phyloP scores from a whole-genome alignment of 176 grass and related monocot genomes.

The Bromus sterilis region DNA sequence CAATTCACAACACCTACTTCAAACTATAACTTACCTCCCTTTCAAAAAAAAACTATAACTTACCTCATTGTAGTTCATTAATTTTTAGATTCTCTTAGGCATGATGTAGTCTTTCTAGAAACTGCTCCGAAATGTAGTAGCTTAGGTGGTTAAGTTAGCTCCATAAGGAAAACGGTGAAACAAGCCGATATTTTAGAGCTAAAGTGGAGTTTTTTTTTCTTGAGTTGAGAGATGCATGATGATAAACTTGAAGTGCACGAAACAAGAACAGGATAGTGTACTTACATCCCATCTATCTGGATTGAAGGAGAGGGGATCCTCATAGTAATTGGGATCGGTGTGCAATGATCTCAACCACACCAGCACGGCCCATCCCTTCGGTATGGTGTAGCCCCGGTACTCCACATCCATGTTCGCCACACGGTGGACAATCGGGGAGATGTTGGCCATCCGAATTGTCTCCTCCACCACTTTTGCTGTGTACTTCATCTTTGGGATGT shows the following conservation, averaged over 20 bases:
- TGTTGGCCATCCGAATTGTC: neutral
- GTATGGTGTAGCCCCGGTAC: conserved; percentile 32
- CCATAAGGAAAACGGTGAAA: too few relatives aligned
- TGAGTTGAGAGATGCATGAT: neutral
- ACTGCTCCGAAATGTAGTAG: too few relatives aligned
- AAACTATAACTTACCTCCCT: too few relatives aligned
- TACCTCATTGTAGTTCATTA: too few relatives aligned
- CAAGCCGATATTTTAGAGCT: too few relatives aligned
- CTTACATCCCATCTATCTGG: conserved; percentile 31
- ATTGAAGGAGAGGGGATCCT: conserved; percentile 29
- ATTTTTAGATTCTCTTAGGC: too few relatives aligned
- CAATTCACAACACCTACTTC: too few relatives aligned
- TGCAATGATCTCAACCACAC: conserved; percentile 34
- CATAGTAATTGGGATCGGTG: conserved; percentile 16
- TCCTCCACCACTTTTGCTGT: neutral
- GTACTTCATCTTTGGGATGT: neutral
- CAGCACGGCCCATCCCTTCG: conserved; percentile 24
- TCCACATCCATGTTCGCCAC: conserved; percentile 12
- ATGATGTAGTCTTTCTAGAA: too few relatives aligned
- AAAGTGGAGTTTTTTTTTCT: too few relatives aligned
- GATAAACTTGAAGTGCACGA: neutral
- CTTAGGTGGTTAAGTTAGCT: too few relatives aligned
- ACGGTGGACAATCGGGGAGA: neutral
- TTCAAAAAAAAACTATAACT: too few relatives aligned
- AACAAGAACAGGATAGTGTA: neutral